Base-by-base conservation (phyloP, 306 rosid species). In the barrel medic (Medicago truncatula) region DNA sequence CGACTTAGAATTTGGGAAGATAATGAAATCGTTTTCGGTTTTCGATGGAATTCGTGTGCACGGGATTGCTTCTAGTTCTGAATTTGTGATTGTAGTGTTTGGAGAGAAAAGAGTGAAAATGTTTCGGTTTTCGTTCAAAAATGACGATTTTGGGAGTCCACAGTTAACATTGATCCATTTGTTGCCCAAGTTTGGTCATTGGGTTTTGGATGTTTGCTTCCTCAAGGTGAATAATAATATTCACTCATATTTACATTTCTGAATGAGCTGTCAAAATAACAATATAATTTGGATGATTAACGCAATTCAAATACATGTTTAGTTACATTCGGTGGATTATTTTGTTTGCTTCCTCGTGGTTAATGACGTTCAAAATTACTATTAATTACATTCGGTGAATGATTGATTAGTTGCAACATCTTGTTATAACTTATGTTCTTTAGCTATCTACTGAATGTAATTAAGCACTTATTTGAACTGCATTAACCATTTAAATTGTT, bases 21-120 rank as follows among this genome's bases (percentile, higher is more conserved):
- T 80, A 72, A 9, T 84, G 3, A 68, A 28, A 4, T 89, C 93
- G 2, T 85, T 92, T 64, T 73, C 87, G 1, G 87, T 95, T 28
- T 92, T 95, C 84, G 82, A 90, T 56, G 99, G 99, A 44, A 83
- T 95, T 84, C 97, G 99, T 41, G 97, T 95, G 60, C 99, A 95
- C 72, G 99, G 99, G 6, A 87, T 89, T 40, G 56, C 80, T n/a
- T 86, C 86, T 50, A 59, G 54, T 50, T 71, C 78, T n/a, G 70
- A 11, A 9, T 16, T 79, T 65, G 12, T 81, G 13, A 50, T 95
- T n/a, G 83, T 84, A 9, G 91, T 95, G 40, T 95, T 84, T 68
- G 97, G 97, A 9, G 99, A 95, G 78, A 87, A 84, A 56, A 88
- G 92, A 76, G 89, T 92, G 8, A 95, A 89, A 83, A 58, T 95